Base-by-base conservation (phyloP, 2,329 filamentous ascomycete genomes). In the Xylaria sp. region DNA sequence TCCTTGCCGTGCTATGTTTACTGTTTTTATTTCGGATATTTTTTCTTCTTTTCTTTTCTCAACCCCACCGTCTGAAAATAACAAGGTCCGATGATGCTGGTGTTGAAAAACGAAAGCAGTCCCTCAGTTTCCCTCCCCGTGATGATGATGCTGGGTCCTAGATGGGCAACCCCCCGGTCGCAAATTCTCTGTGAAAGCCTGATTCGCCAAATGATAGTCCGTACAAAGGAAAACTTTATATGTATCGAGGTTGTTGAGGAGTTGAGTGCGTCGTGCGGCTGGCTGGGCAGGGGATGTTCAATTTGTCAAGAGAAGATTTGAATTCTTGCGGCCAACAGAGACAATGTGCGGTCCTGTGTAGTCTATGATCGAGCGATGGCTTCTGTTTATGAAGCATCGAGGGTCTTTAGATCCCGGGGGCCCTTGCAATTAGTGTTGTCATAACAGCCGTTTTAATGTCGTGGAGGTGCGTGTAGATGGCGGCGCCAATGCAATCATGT, bases 371-470 rank as follows among this genome's bases (percentile, higher is more conserved):
- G 11, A 50, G 26, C 44, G 47, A 50, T 17, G 29, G 48, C 45
- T n/a, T 26, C 20, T 16, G 24, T 20, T 20, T 20, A 38, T 19
- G 38, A 50, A 47, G 42, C 39, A 39, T 48, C 29, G 42, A 41
- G 22, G 39, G 45, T 21, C 48, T 34, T 39, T 24, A 39, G 37
- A 46, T 43, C 24, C 19, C 18, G 34, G 11, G 37, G n/a, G 24
- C 16, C 13, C 39, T 43, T 52, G 50, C 44, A 38, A 42, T 50
- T 56, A 22, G 29, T 41, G 20, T 52, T 51, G 40, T 60, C 55
- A 47, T 59, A 50, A 54, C 22, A 56, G 55, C 58, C 58, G 50
- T 59, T n/a, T 58, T 45, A 56, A 50, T 48, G 44, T 61, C 58
- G 45, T 61, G 50, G 56, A 48, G 29, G 45, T 50, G 44, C 43